Evolutionary conservation across 2,329 filamentous ascomycete species (phyloP).

Genomic region (Trichoderma sp.): DNA sequence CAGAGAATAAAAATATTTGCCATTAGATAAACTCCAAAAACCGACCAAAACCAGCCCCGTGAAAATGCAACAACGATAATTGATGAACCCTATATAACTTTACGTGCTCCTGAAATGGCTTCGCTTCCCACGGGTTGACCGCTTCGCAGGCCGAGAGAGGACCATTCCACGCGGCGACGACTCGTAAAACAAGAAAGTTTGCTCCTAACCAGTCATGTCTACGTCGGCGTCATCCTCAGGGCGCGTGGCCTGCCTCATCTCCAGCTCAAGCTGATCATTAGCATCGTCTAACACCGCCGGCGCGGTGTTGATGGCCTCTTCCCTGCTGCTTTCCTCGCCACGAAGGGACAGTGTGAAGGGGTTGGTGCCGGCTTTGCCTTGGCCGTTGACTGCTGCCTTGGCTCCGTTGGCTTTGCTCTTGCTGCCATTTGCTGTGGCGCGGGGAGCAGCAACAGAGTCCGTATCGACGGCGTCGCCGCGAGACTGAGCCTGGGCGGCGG

Average conservation of each 20-base stretch:
- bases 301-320: neutral
- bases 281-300: slow-evolving; percentile 42
- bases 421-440: slow-evolving; percentile 35
- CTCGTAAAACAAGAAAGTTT: neutral
- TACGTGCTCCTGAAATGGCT: neutral
- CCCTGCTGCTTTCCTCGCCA: slow-evolving; percentile 29
- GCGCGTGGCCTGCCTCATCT: slow-evolving; percentile 51
- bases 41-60: neutral
- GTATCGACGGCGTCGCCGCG: slow-evolving; percentile 44
- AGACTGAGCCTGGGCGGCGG: slow-evolving; percentile 52
- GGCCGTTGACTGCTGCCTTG: slow-evolving; percentile 34
- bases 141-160: neutral
- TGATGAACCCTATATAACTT: neutral
- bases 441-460: slow-evolving; percentile 22
- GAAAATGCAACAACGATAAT: neutral
- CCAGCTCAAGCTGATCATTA: slow-evolving; percentile 56
- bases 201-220: slow-evolving; percentile 58
- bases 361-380: slow-evolving; percentile 20
- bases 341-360: slow-evolving; percentile 31
- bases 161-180: no score
- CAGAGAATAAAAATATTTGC: neutral
- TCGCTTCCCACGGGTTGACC: neutral
- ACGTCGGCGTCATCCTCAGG: slow-evolving; percentile 57
- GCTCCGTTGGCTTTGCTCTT: slow-evolving; percentile 2
- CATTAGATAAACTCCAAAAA: neutral